A percentile compares a stretch with the other conserved stretches of the same genome.
These are phyloP conservation scores for Paramecium biaurelia DNA, from an alignment of 73 alveolate species.

Conservation along the genomic window DNA sequence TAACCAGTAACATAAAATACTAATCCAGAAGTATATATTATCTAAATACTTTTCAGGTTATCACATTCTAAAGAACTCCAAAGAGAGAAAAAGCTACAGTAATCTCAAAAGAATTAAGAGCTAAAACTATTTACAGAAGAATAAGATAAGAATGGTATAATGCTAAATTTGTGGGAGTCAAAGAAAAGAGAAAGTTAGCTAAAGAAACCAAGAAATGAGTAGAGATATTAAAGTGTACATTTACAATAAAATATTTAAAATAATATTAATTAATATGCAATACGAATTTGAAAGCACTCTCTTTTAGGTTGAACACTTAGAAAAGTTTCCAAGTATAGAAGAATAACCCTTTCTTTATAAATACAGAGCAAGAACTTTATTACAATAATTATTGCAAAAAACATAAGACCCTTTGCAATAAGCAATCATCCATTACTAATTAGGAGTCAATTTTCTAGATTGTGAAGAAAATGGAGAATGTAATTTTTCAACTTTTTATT, in stretches of 20 bases:
- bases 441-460: constrained; percentile 83
- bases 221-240: constrained; percentile 7
- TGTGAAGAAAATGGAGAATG: constrained; percentile 81
- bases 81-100: constrained; percentile 38
- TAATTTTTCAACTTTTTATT: neutral
- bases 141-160: constrained; percentile 53
- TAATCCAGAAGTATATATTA: constrained; percentile 7
- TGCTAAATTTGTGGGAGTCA: constrained; percentile 52
- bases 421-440: constrained; percentile 63
- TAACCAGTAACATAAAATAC: constrained; percentile 4
- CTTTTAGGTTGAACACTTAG: constrained; percentile 12
- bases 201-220: constrained; percentile 29
- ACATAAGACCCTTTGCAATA: neutral
- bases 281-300: constrained; percentile 9
- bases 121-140: neutral
- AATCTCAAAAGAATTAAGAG: constrained; percentile 28
- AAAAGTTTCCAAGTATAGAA: constrained; percentile 12
- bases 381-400: constrained; percentile 59
- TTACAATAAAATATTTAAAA: neutral
- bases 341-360: constrained; percentile 75
- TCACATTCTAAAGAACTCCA: constrained; percentile 42
- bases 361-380: constrained; percentile 77
- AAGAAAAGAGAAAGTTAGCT: constrained; percentile 36
- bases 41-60: neutral
- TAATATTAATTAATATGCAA: neutral